Evolutionary conservation across 768 basidiomycete species (phyloP), one percentile per base, ranked within the genome.

Genomic region (Auriscalpium vulgare): DNA sequence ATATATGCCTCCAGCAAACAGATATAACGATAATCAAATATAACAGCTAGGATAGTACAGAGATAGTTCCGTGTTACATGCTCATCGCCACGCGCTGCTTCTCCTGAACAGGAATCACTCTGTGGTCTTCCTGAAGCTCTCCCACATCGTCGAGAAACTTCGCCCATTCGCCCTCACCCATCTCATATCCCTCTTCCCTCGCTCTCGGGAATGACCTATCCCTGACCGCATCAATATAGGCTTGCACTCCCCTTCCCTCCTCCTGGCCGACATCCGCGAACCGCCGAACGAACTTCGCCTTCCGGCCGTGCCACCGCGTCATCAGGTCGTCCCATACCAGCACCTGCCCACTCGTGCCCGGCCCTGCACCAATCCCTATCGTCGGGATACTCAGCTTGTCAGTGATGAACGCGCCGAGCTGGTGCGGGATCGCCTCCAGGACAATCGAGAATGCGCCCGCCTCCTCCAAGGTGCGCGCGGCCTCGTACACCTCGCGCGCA

Each of bases 291-390:
- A 98, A 99, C 71, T 87, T 89, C 21, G 92, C 87, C 65, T 90
- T 87, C 71, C 89, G 87, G 4, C 90, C 91, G 23, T 79, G 73
- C 88, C 85, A 87, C 3, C 85, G 83, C 16, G 92, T 91, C 69
- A 97, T 78, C 55, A 88, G 81, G 68, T 99, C 95, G 67, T 93
- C 90, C 76, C 88, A 87, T 16, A 99, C 95, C 53, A 98, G 81
- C 6, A 97, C 95, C 80, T 85, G 95, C 1, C 95, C 95, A 61
- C 72, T 83, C 43, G 88, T 92, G 38, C 76, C 76, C 9, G 84
- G 79, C 2, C 97, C 95, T 0, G 95, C 95, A 37, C 95, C 95
- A 59, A 99, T 97, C 8, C 95, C 95, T 62, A 99, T 97, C 1
- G 94, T 97, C 29, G 91, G 87, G 19, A 94, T 80, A 34, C 65